A percentile compares a stretch with the other conserved stretches of the same genome.
These are phyloP conservation scores for Sporisorium sorghi DNA, from an alignment of 1,284 basidiomycete species.

Conservation along the genomic window DNA sequence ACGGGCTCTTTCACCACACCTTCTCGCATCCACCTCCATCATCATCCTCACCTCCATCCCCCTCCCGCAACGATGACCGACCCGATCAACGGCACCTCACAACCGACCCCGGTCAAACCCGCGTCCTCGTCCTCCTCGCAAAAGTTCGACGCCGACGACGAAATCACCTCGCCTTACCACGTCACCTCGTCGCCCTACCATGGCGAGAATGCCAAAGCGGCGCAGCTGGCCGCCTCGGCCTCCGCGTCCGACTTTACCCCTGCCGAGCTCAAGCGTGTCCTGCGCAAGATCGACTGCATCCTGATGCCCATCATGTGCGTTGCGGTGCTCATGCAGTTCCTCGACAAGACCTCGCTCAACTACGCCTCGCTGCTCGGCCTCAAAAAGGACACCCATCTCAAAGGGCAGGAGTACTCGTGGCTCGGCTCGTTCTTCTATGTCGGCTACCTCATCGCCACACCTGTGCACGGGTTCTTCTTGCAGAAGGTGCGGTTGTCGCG, in stretches of 20 bases:
- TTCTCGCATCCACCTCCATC: not conserved
- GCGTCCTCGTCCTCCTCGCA: constrained; percentile 8
- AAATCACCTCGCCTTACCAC: constrained; percentile 10
- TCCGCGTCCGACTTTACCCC: constrained; percentile 20
- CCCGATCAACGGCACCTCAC: not conserved
- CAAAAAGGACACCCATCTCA: constrained; percentile 55
- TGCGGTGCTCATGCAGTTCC: constrained; percentile 58
- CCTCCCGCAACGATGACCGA: constrained; percentile 11
- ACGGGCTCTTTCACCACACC: not conserved
- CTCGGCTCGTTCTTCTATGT: constrained; percentile 64
- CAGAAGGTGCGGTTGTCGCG: constrained; percentile 62
- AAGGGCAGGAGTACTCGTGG: constrained; percentile 62
- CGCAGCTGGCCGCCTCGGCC: constrained; percentile 21
- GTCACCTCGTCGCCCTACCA: constrained; percentile 25
- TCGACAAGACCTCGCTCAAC: constrained; percentile 63
- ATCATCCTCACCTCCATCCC: not conserved
- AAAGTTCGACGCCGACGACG: constrained; percentile 11
- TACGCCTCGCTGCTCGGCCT: constrained; percentile 64
- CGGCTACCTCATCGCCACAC: constrained; percentile 57
- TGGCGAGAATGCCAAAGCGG: constrained; percentile 40
- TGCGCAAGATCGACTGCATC: constrained; percentile 64
- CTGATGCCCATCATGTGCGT: constrained; percentile 64
- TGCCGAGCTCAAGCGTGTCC: constrained; percentile 44
- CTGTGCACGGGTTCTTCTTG: constrained; percentile 40
- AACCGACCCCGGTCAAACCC: constrained; percentile 1